These are phyloP conservation scores for Pythium brachiatum DNA, from an alignment of 352 stramenopile genomes.

Conservation along the genomic window DNA sequence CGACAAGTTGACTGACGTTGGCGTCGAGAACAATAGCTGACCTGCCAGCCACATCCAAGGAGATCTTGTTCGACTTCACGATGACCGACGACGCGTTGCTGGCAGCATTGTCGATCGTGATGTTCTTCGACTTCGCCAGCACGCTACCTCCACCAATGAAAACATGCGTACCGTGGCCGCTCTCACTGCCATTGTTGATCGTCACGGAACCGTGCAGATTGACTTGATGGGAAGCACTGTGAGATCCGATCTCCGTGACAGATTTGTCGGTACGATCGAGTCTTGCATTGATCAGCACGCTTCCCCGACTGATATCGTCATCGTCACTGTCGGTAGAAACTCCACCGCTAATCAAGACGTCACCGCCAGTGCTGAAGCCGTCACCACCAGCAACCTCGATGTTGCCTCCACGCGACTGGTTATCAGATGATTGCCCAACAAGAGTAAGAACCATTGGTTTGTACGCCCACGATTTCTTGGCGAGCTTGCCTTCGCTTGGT, in stretches of 20 bases:
- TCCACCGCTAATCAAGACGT: conserved; percentile 48
- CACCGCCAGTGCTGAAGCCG: conserved; percentile 40
- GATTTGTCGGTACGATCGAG: conserved; percentile 41
- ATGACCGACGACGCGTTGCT: conserved; percentile 34
- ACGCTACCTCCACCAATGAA: conserved; percentile 40
- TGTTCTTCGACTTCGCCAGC: conserved; percentile 37
- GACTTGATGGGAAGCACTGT: conserved; percentile 47
- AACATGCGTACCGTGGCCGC: conserved; percentile 41
- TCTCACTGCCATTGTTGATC: conserved; percentile 43
- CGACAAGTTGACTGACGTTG: conserved; percentile 4
- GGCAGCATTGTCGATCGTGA: conserved; percentile 48
- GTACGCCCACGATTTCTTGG: not conserved
- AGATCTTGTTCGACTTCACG: conserved; percentile 43
- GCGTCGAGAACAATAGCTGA: conserved; percentile 4
- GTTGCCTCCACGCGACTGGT: conserved; percentile 45
- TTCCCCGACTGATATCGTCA: conserved; percentile 25
- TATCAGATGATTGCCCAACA: conserved; percentile 47
- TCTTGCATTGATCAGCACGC: conserved; percentile 55
- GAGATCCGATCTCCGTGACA: conserved; percentile 57
- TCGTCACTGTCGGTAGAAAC: conserved; percentile 27
- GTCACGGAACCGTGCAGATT: conserved; percentile 50
- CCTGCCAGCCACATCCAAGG: not conserved
- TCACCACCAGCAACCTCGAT: conserved; percentile 54
- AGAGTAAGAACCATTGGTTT: conserved; percentile 49
- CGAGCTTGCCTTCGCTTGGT: not conserved